These are phyloP conservation scores for Ulmus americana DNA, from an alignment of 331 rosid species.

Conservation along the genomic window DNA sequence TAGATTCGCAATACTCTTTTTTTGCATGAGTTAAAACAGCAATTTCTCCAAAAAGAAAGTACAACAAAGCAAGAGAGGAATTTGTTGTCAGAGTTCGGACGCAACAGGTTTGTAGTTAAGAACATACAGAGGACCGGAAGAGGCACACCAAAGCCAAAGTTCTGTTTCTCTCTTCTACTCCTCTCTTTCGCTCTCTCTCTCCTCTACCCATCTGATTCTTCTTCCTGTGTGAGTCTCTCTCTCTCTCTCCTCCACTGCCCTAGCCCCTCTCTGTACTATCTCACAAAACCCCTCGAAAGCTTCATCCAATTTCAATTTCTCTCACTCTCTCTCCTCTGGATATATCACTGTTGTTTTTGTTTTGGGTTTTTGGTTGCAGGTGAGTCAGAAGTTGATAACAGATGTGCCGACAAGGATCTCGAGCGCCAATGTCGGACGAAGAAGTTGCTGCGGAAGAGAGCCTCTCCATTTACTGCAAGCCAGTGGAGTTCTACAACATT, in stretches of 20 bases:
- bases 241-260: neutral
- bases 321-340: neutral
- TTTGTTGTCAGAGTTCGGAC: constrained; percentile 5
- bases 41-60: too few relatives aligned
- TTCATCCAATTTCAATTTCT: neutral
- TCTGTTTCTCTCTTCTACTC: neutral
- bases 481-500: constrained; percentile 66
- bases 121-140: neutral
- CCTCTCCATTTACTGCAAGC: constrained; percentile 58
- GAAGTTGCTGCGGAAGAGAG: constrained; percentile 55
- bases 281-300: neutral
- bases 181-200: neutral
- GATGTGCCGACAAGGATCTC: constrained; percentile 43
- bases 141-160: neutral
- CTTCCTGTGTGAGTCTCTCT: constrained; percentile 8
- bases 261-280: neutral
- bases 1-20: too few relatives aligned
- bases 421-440: constrained; percentile 45
- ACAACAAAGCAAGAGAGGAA: neutral
- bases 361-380: constrained; percentile 27
- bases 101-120: neutral
- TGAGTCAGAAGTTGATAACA: constrained; percentile 28
- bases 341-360: neutral
- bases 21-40: too few relatives aligned
- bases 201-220: constrained; percentile 1